A percentile compares a stretch with the other conserved stretches of the same genome.
phyloP scores from a whole-genome alignment of 495 filamentous ascomycete species.

The Podospora australis region DNA sequence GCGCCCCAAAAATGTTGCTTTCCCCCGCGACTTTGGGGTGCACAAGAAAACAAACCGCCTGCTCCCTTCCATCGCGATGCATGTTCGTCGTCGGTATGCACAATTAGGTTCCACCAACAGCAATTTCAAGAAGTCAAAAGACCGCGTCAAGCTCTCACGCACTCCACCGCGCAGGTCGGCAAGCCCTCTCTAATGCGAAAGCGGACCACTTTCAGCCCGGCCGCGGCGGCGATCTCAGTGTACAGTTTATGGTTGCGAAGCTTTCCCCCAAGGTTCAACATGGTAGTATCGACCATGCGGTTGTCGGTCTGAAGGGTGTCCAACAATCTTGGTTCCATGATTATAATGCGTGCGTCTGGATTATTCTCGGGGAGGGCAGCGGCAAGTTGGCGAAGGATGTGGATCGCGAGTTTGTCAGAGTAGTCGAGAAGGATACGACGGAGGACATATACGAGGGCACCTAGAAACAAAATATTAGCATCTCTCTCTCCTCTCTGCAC shows the following conservation, averaged over 20 bases:
- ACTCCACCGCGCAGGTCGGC: conserved; percentile 22
- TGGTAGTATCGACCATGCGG: conserved; percentile 24
- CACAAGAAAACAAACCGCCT: too few relatives aligned
- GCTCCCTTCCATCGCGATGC: too few relatives aligned
- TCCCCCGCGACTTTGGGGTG: too few relatives aligned
- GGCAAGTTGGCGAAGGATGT: conserved; percentile 34
- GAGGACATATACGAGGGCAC: conserved; percentile 43
- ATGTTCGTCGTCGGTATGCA: too few relatives aligned
- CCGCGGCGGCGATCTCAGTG: conserved; percentile 8
- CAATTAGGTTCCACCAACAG: too few relatives aligned
- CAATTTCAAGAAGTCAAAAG: background rate
- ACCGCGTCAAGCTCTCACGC: conserved; percentile 7
- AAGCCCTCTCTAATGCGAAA: conserved; percentile 14
- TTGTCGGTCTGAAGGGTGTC: conserved; percentile 18
- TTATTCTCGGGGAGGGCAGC: conserved; percentile 31
- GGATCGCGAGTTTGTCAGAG: conserved; percentile 28
- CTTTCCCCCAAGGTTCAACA: conserved; percentile 29
- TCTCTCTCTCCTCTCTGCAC: too few relatives aligned
- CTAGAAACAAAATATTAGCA: conserved; percentile 12
- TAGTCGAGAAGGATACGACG: conserved; percentile 50
- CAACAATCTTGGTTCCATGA: conserved; percentile 23
- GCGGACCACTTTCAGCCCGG: conserved; percentile 19
- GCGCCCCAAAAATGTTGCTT: too few relatives aligned
- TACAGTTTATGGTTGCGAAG: conserved; percentile 20
- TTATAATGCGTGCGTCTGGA: conserved; percentile 19